Base-by-base conservation (phyloP, 1,284 basidiomycete species). In the Leccinum huronense region DNA sequence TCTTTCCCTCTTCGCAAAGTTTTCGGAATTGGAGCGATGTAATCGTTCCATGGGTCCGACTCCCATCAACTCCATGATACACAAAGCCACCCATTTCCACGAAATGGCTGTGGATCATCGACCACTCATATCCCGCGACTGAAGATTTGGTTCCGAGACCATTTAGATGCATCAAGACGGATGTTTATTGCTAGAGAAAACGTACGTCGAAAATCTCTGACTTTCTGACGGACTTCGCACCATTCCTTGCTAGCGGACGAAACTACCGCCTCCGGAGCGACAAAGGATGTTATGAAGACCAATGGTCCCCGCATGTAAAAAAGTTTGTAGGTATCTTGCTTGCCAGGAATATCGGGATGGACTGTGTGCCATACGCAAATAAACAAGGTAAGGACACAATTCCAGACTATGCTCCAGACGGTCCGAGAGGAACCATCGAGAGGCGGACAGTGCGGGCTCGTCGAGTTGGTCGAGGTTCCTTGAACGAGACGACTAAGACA, bases 361-460 rank as follows among this genome's bases (percentile, higher is more conserved):
- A 54, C 53, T n/a, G 53, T 54, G 14, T 54, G 53, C 53, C 53
- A 54, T n/a, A 54, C 53, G 53, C 53, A 54, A 31, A 54, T 54
- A 8, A 30, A 31, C 30, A 54, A 31, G 5, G 53, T 54, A 30
- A 54, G 27, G n/a, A 54, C 23, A 31, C 53, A 54, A n/a, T 10
- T 33, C 55, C 55, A 31, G 30, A 56, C 30, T 19, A 56, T 56
- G n/a, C 31, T 13, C n/a, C n/a, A 56, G 31, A 33, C 30, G 31
- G 1, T 56, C 31, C 31, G 30, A 11, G 31, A 8, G 16, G 7
- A 3, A n/a, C n/a, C n/a, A 33, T 56, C 31, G 16, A n/a, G 27
- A 10, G 53, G 27, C 10, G 55, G 30, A 23, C 30, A 54, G 53
- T 16, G 30, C 27, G 53, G 16, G 53, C 8, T n/a, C 16, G 53